Evolutionary conservation across 2,329 filamentous ascomycete genomes (phyloP).

Genomic region (Taxawa tesnikishii): DNA sequence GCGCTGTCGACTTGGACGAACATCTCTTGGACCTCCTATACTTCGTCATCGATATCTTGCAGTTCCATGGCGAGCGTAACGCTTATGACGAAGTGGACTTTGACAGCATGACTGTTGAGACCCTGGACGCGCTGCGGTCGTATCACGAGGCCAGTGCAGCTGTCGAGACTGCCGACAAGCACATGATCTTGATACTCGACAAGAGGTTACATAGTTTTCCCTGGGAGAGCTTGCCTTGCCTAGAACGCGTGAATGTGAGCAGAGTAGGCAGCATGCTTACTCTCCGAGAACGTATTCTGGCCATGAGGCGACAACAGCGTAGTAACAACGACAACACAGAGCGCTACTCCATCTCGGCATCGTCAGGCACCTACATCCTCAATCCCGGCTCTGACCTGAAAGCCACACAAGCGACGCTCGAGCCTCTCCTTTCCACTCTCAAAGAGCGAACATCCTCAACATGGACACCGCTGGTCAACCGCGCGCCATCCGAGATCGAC

Average conservation of each 20-base stretch:
- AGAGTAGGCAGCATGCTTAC: slow-evolving; percentile 78
- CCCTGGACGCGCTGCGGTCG: slow-evolving; percentile 66
- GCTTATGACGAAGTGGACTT: slow-evolving; percentile 98
- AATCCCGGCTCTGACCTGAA: slow-evolving; percentile 79
- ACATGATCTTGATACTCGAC: slow-evolving; percentile 84
- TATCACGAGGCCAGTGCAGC: slow-evolving; percentile 50
- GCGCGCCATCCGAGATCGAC: slow-evolving; percentile 62
- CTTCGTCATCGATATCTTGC: slow-evolving; percentile 90
- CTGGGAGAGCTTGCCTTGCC: slow-evolving; percentile 88
- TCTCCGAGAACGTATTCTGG: slow-evolving; percentile 62
- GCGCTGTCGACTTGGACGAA: slow-evolving; percentile 69
- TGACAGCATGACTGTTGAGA: slow-evolving; percentile 79
- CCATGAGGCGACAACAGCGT: slow-evolving; percentile 25
- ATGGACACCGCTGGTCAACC: slow-evolving; percentile 60
- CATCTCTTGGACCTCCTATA: slow-evolving; percentile 85
- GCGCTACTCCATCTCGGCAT: slow-evolving; percentile 36
- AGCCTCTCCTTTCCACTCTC: slow-evolving; percentile 41
- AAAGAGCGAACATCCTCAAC: neutral
- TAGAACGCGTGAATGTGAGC: slow-evolving; percentile 67
- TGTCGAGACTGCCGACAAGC: slow-evolving; percentile 30
- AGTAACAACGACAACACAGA: slow-evolving; percentile 10
- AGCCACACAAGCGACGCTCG: slow-evolving; percentile 66
- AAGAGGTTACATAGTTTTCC: slow-evolving; percentile 84
- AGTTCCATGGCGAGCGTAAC: slow-evolving; percentile 92
- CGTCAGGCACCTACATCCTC: slow-evolving; percentile 63